phyloP scores from a whole-genome alignment of 1,139 yeast species.

The Yamadazyma conglobata region DNA sequence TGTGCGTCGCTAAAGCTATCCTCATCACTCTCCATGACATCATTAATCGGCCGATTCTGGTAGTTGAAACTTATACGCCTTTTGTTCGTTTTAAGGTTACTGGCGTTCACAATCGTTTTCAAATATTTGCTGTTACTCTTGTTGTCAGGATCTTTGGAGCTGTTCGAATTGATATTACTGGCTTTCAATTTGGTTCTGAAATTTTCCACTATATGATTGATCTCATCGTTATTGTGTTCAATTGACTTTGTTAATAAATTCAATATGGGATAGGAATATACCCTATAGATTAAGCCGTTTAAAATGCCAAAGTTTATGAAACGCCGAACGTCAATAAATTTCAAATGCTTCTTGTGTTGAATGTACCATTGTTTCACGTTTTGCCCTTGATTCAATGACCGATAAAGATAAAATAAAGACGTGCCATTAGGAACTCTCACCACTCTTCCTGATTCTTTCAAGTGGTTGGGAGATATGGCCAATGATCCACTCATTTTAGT shows the following conservation, averaged over 20 bases:
- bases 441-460: slow-evolving; percentile 11
- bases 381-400: slow-evolving; percentile 76
- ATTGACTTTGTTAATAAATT: slow-evolving; percentile 35
- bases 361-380: slow-evolving; percentile 78
- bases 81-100: slow-evolving; percentile 23
- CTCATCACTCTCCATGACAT: slow-evolving; percentile 12
- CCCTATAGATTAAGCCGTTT: slow-evolving; percentile 77
- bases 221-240: slow-evolving; percentile 28
- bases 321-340: slow-evolving; percentile 72
- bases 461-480: slow-evolving; percentile 17
- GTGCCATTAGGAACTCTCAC: slow-evolving; percentile 59
- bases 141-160: slow-evolving; percentile 6
- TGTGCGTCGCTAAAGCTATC: too few relatives aligned
- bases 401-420: slow-evolving; percentile 67
- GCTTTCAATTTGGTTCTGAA: slow-evolving; percentile 11
- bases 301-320: slow-evolving; percentile 85
- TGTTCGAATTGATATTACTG: slow-evolving; percentile 13
- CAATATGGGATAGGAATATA: slow-evolving; percentile 69
- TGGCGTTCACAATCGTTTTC: slow-evolving; percentile 28
- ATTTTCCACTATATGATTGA: slow-evolving; percentile 27
- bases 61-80: slow-evolving; percentile 38
- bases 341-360: slow-evolving; percentile 55
- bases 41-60: slow-evolving; percentile 9
- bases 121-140: slow-evolving; percentile 15
- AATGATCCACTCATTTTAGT: slow-evolving; percentile 8